Evolutionary conservation across 371 early-diverging fungal species (phyloP), one percentile per base, ranked within the genome.

Genomic region (Scutellospora calospora): DNA sequence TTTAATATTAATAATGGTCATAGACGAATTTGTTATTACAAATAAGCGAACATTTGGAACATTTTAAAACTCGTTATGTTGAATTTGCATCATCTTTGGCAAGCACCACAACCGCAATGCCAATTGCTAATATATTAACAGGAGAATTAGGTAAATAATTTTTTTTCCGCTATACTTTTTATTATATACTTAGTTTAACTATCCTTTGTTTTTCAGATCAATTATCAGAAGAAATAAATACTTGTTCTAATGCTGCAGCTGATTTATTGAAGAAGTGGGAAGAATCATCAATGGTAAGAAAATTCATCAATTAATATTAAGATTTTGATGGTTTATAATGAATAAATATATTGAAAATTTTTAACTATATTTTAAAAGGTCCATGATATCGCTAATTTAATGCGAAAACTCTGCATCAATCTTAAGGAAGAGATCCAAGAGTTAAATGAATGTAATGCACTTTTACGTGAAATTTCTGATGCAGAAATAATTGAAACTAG

Each of bases 51-150:
- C 29, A 76, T 31, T 74, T 81, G 22, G 75, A 55, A 51, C 25
- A 45, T 38, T 81, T 81, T 25, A 81, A 81, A 62, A 45, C 31
- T n/a, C 5, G 41, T 20, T 81, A 81, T 27, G 35, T 74, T 49
- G 20, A 38, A 31, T 81, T 81, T 41, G 81, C 63, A 18, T 76
- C 81, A 4, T 60, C 81, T 27, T 60, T 81, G 33, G 38, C 76
- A 66, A 76, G 25, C 9, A 81, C 81, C 14, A 81, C 63, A 45
- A 63, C 65, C 0, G 74, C 81, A 11, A 74, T 81, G 81, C 81
- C 81, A 60, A 76, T 74, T 31, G 12, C 55, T 35, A 63, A 81
- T 81, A 41, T 62, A n/a, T 29, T 60, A 38, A 81, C 52, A 4
- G 81, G 76, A 63, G 63, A 81, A 52, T 35, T 81, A 9, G n/a